Base-by-base conservation (phyloP, 441 rosid species). In the Macaranga tanarius region DNA sequence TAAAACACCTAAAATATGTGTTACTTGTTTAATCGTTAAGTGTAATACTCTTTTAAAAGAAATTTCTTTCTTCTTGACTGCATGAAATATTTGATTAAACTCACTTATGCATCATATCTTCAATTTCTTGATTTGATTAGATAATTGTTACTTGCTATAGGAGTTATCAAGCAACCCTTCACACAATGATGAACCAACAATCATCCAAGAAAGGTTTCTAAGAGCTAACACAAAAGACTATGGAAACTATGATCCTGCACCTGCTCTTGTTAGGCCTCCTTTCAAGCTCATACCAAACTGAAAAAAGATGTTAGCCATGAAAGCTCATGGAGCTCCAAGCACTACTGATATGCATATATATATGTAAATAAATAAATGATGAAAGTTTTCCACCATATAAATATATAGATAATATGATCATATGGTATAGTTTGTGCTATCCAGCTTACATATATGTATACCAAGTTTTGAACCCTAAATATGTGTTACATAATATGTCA, bases 221-320 rank as follows among this genome's bases (percentile, higher is more conserved):
- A 85, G 73, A 66, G 90, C 64, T 47, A 90, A 86, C 76, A 75
- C 85, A 69, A 81, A 71, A 72, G 98, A 95, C 83, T 91, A 95
- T 76, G 99, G 97, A 38, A 79, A 70, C 62, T 88, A 75, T 62
- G 88, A 84, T 75, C 95, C 99, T 38, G 72, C 85, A 28, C 96
- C 96, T 48, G 86, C 88, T 78, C 87, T 95, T 51, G 89, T 79
- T 7, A 86, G 81, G 87, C 99, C 99, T 72, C 99, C 92, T 81
- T 95, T 84, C 91, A 92, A 95, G 93, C 92, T 91, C 83, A 92
- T 95, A 76, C 98, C 96, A 44, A 92, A 92, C 78, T 94, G 84
- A 90, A 64, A 23, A n/a, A 25, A 19, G 7, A 1, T 10, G 20
- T 54, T 19, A 17, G 26, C 28, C 40, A 2, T 22, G 68, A 16